Conservation (phyloP, 1,139 yeast genomes). For the Saccharomyces hybrid region DNA sequence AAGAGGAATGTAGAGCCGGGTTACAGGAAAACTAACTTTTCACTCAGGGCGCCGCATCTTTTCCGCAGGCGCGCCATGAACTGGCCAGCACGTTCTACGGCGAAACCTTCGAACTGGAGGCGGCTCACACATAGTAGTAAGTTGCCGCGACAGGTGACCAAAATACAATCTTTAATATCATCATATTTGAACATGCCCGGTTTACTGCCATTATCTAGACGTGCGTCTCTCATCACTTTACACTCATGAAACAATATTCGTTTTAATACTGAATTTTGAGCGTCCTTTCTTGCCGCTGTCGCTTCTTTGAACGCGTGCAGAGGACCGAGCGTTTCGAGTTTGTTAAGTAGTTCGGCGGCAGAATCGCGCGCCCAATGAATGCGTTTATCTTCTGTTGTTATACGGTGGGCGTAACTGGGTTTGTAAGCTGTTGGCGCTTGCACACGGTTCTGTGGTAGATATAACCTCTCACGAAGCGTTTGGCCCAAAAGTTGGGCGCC, state of each 20-base stretch:
- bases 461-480: slow-evolving; percentile 35
- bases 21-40: background rate
- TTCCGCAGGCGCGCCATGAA: slow-evolving; percentile 40
- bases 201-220: slow-evolving; percentile 12
- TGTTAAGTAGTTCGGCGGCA: slow-evolving; percentile 38
- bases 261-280: slow-evolving; percentile 20
- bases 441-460: slow-evolving; percentile 7
- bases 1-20: background rate
- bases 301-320: slow-evolving; percentile 43
- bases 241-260: slow-evolving; percentile 44
- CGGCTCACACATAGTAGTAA: slow-evolving; percentile 29
- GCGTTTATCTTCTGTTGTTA: slow-evolving; percentile 36
- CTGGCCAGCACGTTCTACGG: slow-evolving; percentile 37
- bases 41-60: slow-evolving; percentile 35
- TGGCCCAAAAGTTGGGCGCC: slow-evolving; percentile 55
- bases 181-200: slow-evolving; percentile 40
- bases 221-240: background rate
- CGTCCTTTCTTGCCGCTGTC: slow-evolving; percentile 12
- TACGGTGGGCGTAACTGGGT: slow-evolving; percentile 53
- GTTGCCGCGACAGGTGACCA: slow-evolving; percentile 41
- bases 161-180: slow-evolving; percentile 24
- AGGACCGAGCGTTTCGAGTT: slow-evolving; percentile 52
- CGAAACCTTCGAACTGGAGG: slow-evolving; percentile 50
- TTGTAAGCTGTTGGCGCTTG: slow-evolving; percentile 24
- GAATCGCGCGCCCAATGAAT: slow-evolving; percentile 41